Evolutionary conservation across 805 yeast genomes (phyloP), one percentile per base, ranked within the genome.

Genomic region (Brettanomyces bruxellensis): DNA sequence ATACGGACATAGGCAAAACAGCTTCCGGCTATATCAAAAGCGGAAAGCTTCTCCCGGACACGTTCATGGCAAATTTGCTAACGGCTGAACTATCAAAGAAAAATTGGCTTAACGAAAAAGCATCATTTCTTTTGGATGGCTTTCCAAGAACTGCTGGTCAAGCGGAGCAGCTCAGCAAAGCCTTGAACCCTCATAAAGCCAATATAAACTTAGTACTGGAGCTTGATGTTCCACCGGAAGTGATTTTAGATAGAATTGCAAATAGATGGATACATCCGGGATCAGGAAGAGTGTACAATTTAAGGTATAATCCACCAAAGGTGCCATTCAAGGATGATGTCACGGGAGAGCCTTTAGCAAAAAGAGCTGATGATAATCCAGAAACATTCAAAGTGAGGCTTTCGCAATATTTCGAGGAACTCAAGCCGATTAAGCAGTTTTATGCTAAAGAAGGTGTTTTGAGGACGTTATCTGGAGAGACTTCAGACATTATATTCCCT

Each of bases 241-340:
- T 84, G 5, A 90, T 90, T 25, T 64, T 89, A 25, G 82, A 82
- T 34, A 72, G 98, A 58, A 87, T 91, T 22, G 85, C 83, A 55
- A 84, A 86, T 50, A 67, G 97, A 54, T 88, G 86, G 82, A 83
- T 89, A 38, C 97, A 90, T 63, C 60, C 73, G 12, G 79, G 86
- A 0, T 85, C 95, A 45, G 97, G 97, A 0, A 69, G 97, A 52
- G 83, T 89, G 3, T 90, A 90, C 62, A 91, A 86, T 61, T 61
- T 86, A 51, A 80, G 86, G 46, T 90, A 88, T 64, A 89, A 86
- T 56, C 96, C 97, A 5, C 98, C 98, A 7, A 83, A 83, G 56
- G 74, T 72, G 2, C 79, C 88, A 0, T 95, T 88, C 34, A 72
- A 66, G 50, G 98, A 90, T 58, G 97, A 90, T 61, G 58, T 88